Conservation (phyloP, 331 rosid species). For the Pyrus hybrid region DNA sequence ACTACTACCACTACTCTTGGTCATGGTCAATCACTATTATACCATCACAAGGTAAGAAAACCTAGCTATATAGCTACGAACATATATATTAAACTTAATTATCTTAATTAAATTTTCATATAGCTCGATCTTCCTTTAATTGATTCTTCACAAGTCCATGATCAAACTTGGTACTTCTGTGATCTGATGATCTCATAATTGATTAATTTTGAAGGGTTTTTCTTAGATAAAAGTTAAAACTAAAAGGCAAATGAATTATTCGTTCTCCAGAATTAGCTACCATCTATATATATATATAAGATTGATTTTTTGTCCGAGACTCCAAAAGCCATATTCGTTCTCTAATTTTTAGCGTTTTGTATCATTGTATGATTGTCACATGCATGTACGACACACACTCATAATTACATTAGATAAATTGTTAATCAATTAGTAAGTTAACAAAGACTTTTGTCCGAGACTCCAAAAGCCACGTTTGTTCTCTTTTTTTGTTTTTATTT, state of each 20-base stretch:
- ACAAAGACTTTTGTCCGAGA: too few relatives aligned
- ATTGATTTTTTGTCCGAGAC: background rate
- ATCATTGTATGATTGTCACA: too few relatives aligned
- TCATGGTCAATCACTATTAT: background rate
- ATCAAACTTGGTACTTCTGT: background rate
- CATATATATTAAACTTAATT: background rate
- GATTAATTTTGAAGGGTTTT: background rate
- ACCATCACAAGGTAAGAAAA: conserved; percentile 42
- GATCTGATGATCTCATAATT: background rate
- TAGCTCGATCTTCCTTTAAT: background rate
- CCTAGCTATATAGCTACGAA: background rate
- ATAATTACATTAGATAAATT: too few relatives aligned
- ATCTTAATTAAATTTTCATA: background rate
- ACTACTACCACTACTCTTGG: background rate
- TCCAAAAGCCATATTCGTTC: too few relatives aligned
- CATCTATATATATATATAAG: background rate
- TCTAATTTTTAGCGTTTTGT: too few relatives aligned
- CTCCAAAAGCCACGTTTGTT: too few relatives aligned
- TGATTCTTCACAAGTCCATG: background rate
- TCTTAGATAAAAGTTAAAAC: background rate
- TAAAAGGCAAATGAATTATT: background rate
- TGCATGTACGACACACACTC: too few relatives aligned
- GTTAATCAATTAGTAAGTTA: too few relatives aligned
- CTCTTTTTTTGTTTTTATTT: too few relatives aligned
- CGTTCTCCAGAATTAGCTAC: background rate